Conservation (phyloP, 2,329 filamentous ascomycete species). For the Xylaria sp. region DNA sequence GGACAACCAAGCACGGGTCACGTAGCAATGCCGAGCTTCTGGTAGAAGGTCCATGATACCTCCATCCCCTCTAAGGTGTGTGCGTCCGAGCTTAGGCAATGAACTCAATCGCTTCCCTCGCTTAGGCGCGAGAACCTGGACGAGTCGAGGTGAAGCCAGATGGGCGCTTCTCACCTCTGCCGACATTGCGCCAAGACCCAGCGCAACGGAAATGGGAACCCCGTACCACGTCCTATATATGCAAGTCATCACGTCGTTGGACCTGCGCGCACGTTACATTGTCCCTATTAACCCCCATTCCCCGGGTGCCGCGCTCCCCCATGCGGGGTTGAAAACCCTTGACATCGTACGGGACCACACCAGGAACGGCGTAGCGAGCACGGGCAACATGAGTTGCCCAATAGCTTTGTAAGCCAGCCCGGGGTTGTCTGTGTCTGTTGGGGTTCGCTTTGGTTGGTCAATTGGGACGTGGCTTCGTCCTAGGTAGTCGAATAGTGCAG, state of each 20-base stretch:
- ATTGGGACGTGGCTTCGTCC: constrained; percentile 10
- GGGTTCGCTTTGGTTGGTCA: constrained; percentile 26
- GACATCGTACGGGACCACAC: neutral
- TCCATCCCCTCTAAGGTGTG: neutral
- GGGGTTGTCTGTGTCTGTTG: neutral
- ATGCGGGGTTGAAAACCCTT: constrained; percentile 23
- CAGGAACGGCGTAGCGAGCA: constrained; percentile 13
- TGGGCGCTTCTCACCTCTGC: constrained; percentile 20
- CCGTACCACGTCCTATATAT: constrained; percentile 17
- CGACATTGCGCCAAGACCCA: constrained; percentile 31
- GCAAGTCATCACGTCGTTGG: constrained; percentile 15
- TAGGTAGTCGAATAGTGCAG: neutral
- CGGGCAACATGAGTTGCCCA: constrained; percentile 12
- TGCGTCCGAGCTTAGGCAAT: constrained; percentile 22
- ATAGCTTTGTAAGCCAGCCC: constrained; percentile 30
- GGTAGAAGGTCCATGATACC: neutral
- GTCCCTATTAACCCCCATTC: neutral
- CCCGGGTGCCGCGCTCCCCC: constrained; percentile 13
- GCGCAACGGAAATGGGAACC: constrained; percentile 19
- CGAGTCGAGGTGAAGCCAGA: neutral
- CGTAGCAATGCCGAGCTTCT: constrained; percentile 20
- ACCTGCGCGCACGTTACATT: constrained; percentile 15
- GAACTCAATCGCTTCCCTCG: constrained; percentile 1
- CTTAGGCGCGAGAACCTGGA: neutral
- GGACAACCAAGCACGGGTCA: neutral